Percentiles rank a stretch among this genome's conserved stretches.
Evolutionary conservation across 1,139 yeast species (phyloP).

Genomic region (Hemisphaericaspora xylanilytica): DNA sequence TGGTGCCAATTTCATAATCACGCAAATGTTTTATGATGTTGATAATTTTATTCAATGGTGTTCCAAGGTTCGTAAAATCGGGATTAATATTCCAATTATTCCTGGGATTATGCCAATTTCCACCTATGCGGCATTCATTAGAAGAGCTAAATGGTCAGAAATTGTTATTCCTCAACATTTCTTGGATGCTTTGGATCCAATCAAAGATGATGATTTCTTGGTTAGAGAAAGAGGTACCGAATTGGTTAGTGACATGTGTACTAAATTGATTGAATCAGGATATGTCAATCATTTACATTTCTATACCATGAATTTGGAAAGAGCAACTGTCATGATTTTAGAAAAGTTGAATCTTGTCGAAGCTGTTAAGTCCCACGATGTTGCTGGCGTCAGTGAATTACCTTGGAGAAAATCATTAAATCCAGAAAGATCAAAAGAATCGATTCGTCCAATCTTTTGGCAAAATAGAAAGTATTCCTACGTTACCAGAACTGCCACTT

Average conservation of each 20-base stretch:
- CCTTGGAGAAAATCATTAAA: slow-evolving; percentile 93
- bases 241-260: slow-evolving; percentile 82
- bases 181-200: slow-evolving; percentile 68
- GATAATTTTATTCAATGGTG: slow-evolving; percentile 87
- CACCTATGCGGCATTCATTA: slow-evolving; percentile 84
- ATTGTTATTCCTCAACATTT: slow-evolving; percentile 76
- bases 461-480: slow-evolving; percentile 89
- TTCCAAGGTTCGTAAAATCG: slow-evolving; percentile 61
- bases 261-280: slow-evolving; percentile 66
- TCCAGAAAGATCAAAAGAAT: slow-evolving; percentile 76
- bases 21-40: slow-evolving; percentile 90
- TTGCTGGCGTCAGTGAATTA: slow-evolving; percentile 42
- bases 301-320: slow-evolving; percentile 94
- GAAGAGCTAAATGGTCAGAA: slow-evolving; percentile 95
- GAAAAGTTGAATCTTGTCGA: slow-evolving; percentile 66
- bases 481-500: slow-evolving; percentile 83
- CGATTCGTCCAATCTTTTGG: slow-evolving; percentile 95
- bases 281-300: slow-evolving; percentile 84
- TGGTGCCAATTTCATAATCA: slow-evolving; percentile 89
- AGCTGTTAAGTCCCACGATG: slow-evolving; percentile 39
- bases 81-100: slow-evolving; percentile 83
- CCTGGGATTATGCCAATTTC: slow-evolving; percentile 99
- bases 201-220: slow-evolving; percentile 84
- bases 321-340: slow-evolving; percentile 83
- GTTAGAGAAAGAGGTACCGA: slow-evolving; percentile 88